phyloP scores from a whole-genome alignment of 352 stramenopile species.

The Phytopythium sindhum region DNA sequence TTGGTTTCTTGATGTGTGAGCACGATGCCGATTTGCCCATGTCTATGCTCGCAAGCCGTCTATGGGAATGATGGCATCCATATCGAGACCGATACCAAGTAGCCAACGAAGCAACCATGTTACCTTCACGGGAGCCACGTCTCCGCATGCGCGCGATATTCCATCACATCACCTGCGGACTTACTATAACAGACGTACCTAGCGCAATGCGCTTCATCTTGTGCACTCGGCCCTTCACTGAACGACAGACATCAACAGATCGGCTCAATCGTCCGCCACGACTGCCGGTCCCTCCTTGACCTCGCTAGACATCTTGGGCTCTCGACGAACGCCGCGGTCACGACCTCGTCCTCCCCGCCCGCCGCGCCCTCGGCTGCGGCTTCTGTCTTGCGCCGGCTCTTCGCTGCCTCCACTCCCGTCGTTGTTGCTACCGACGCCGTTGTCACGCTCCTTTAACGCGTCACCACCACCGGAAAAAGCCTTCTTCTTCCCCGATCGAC shows the following conservation, averaged over 20 bases:
- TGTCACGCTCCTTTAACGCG: background rate
- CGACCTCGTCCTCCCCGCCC: background rate
- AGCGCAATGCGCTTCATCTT: background rate
- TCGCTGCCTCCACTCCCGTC: constrained; percentile 7
- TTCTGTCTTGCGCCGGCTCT: background rate
- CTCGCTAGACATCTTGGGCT: constrained; percentile 8
- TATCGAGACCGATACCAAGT: too few species aligned
- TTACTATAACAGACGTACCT: background rate
- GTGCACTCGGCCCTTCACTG: too few species aligned
- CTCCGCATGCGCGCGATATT: too few species aligned
- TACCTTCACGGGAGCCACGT: background rate
- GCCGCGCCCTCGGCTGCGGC: background rate
- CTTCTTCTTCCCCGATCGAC: constrained; percentile 2
- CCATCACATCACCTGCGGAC: background rate
- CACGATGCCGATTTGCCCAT: too few species aligned
- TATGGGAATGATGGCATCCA: too few species aligned
- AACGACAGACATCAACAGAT: background rate
- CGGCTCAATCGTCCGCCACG: background rate
- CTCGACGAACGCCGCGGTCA: background rate
- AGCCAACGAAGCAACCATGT: background rate
- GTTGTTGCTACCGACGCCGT: constrained; percentile 13
- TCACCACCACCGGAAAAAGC: background rate
- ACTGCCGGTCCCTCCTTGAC: constrained; percentile 1
- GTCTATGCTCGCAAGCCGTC: too few species aligned
- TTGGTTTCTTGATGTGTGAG: background rate